These are phyloP conservation scores for Rehmannia glutinosa DNA, from an alignment of 257 asterid species.

Conservation along the genomic window DNA sequence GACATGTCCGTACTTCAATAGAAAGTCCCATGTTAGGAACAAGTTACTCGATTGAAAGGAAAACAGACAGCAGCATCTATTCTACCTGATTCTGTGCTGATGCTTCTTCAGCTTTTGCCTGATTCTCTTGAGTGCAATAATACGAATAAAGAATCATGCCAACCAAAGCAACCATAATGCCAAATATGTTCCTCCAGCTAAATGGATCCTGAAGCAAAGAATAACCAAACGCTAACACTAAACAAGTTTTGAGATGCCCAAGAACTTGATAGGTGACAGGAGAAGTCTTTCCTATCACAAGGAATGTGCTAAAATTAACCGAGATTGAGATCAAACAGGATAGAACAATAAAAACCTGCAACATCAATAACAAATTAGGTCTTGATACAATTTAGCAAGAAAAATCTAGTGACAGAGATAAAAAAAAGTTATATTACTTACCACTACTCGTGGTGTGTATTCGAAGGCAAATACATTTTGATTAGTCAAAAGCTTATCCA, in stretches of 20 bases:
- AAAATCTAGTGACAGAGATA: constrained; percentile 13
- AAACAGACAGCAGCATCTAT: constrained; percentile 13
- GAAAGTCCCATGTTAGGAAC: not conserved
- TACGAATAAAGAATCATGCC: constrained; percentile 70
- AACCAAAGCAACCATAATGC: constrained; percentile 52
- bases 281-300: constrained; percentile 73
- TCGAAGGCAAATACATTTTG: constrained; percentile 70
- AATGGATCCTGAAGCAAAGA: constrained; percentile 54
- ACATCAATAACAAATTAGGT: constrained; percentile 23
- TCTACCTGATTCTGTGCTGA: constrained; percentile 48
- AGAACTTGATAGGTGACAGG: constrained; percentile 83
- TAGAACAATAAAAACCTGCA: constrained; percentile 62
- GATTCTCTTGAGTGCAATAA: constrained; percentile 49
- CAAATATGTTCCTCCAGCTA: constrained; percentile 65
- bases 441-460: constrained; percentile 72
- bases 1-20: not conserved
- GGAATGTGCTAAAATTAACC: constrained; percentile 78
- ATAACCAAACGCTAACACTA: constrained; percentile 63
- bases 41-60: constrained; percentile 9
- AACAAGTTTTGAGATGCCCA: constrained; percentile 77
- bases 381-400: constrained; percentile 9
- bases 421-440: constrained; percentile 23
- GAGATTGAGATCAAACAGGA: constrained; percentile 74
- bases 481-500: constrained; percentile 70
- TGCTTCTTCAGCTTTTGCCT: constrained; percentile 46